Evolutionary conservation across 2,329 filamentous ascomycete genomes (phyloP).

Genomic region (Talaromyces sp.): DNA sequence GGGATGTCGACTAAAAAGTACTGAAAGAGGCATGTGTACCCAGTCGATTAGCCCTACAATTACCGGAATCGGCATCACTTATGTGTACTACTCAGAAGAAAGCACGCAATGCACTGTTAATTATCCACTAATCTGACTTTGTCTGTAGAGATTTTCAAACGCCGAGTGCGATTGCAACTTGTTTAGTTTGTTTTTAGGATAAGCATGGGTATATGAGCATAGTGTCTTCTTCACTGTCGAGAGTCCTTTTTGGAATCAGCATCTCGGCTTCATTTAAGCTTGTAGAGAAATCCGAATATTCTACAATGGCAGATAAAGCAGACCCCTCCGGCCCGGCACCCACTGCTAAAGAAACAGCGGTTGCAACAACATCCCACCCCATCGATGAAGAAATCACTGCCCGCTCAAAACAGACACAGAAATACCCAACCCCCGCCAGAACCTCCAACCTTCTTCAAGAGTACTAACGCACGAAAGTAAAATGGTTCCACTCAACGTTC

Average conservation of each 20-base stretch:
- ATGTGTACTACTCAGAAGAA: background rate
- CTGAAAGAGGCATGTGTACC: background rate
- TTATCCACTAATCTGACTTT: background rate
- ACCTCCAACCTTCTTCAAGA: background rate
- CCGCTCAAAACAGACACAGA: background rate
- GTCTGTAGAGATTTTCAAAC: background rate
- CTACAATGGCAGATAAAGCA: background rate
- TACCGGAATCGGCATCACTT: background rate
- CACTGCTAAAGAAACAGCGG: background rate
- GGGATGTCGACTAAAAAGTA: background rate
- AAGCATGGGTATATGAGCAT: background rate
- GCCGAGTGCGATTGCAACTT: background rate
- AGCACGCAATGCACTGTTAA: background rate
- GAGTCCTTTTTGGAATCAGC: background rate
- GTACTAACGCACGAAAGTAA: constrained; percentile 38
- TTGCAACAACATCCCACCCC: background rate
- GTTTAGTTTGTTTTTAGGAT: background rate
- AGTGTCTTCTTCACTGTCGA: background rate
- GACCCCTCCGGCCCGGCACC: background rate
- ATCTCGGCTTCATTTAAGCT: background rate
- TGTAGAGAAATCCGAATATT: background rate
- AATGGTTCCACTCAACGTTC: constrained; percentile 70
- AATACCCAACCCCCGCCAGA: background rate
- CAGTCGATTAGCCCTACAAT: background rate
- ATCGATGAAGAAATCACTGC: background rate